Percentiles rank a stretch among this genome's conserved stretches.
phyloP scores from a whole-genome alignment of 2,329 filamentous ascomycete genomes.

The Sodiomyces alkalinus region DNA sequence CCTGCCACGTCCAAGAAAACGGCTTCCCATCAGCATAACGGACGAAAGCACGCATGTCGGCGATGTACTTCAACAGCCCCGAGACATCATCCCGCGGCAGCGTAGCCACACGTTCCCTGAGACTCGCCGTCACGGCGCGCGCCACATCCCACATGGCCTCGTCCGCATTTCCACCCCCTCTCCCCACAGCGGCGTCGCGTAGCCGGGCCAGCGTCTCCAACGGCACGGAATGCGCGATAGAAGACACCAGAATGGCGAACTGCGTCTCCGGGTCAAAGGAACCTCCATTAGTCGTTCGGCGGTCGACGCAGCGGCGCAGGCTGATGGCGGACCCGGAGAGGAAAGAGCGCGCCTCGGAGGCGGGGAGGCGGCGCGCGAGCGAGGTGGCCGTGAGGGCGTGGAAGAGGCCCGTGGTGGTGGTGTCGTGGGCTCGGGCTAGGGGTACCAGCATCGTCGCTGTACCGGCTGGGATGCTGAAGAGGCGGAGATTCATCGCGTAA shows the following conservation, averaged over 20 bases:
- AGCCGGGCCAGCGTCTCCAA: too few species aligned
- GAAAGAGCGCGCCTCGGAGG: conserved; percentile 18
- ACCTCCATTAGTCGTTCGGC: too few species aligned
- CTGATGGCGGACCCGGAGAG: conserved; percentile 25
- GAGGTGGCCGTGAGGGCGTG: conserved; percentile 28
- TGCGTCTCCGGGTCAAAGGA: conserved; percentile 14
- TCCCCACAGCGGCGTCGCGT: too few species aligned
- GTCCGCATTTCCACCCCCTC: too few species aligned
- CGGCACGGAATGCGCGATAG: conserved; percentile 15
- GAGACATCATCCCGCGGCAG: conserved; percentile 27
- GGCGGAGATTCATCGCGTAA: conserved; percentile 18
- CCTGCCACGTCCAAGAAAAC: conserved; percentile 29
- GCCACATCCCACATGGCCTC: conserved; percentile 27
- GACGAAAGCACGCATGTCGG: conserved; percentile 27
- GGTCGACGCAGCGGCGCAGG: conserved; percentile 22
- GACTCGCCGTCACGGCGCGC: conserved; percentile 16
- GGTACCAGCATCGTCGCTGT: conserved; percentile 17
- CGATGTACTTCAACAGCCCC: conserved; percentile 24
- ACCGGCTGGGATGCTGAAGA: conserved; percentile 18
- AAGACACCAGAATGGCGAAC: conserved; percentile 25
- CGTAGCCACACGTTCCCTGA: conserved; percentile 16
- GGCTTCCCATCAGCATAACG: conserved; percentile 23
- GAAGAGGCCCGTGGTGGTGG: conserved; percentile 33
- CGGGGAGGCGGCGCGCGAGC: conserved; percentile 21
- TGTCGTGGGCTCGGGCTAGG: conserved; percentile 22